Base-by-base conservation (phyloP, 1,139 yeast species). In the Yamadazyma sp. region DNA sequence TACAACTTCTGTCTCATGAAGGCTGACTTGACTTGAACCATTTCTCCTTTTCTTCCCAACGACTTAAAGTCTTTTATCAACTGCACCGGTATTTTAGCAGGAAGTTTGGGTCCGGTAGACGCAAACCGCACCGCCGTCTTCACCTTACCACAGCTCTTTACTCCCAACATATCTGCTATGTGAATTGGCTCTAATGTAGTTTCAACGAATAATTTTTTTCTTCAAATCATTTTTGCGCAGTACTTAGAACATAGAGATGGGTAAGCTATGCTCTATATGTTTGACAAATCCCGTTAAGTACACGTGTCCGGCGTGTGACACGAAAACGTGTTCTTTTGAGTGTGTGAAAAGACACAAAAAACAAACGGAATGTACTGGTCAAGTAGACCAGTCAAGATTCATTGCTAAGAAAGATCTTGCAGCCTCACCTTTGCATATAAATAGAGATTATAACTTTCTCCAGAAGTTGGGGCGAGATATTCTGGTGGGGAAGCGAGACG, bases 391-490 rank as follows among this genome's bases (percentile, higher is more conserved):
- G 22, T 69, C 88, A 1, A 65, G 67, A 39, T 88, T 80, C 54
- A 64, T 86, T 1, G 50, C 76, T 2, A 63, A 72, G 43, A 67
- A 68, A 28, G 69, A 70, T 6, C 48, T 78, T 4, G 45, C 60
- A 7, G 47, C 56, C 15, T 52, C 57, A 31, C 51, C 61, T 18
- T 42, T 52, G 9, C 62, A 80, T 33, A 77, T 89, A 9, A 88
- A 89, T 53, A 63, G 97, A 42, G 97, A 90, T 57, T 90, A 89
- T 57, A 85, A 87, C 54, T 87, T 86, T 53, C 62, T 90, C 28
- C 68, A 78, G 42, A 67, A 67, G 17, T 54, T 90, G 40, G 83
- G 82, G 37, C 64, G 97, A 35, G 57, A 67, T 6, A 63, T 84
- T 11, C 70, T 70, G 27, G 57, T 82, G 15, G 67, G 78, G 26